Evolutionary conservation across 164 flowering plant species (phyloP).

Genomic region (Annona cherimola): DNA sequence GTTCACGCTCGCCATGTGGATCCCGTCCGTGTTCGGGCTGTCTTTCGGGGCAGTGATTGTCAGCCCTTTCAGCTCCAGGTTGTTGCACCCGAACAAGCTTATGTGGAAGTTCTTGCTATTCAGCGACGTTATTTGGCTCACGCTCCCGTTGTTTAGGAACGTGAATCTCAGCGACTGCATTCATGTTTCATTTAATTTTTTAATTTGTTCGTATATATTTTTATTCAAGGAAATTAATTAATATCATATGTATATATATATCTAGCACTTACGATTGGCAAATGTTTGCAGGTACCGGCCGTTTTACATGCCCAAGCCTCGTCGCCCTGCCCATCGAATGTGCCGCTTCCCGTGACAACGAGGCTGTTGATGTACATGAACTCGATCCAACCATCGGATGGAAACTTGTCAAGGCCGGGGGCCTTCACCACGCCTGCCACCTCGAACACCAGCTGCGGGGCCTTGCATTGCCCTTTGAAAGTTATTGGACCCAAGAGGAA

Average conservation of each 20-base stretch:
- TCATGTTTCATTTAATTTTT: background rate
- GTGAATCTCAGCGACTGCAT: constrained; percentile 29
- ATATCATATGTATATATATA: no score
- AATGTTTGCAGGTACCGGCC: constrained; percentile 12
- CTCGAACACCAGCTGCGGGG: constrained; percentile 5
- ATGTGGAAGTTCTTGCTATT: constrained; percentile 39
- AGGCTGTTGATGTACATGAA: constrained; percentile 27
- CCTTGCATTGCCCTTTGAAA: constrained; percentile 32
- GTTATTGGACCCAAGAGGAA: constrained; percentile 14
- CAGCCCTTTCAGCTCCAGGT: constrained; percentile 13
- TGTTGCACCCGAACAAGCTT: constrained; percentile 19
- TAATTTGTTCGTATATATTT: no score
- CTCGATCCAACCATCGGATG: constrained; percentile 27
- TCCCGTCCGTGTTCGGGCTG: constrained; percentile 26
- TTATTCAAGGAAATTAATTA: no score
- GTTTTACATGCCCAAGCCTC: constrained; percentile 28
- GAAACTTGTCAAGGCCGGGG: constrained; percentile 1
- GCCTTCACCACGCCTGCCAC: constrained; percentile 26
- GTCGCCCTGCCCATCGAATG: constrained; percentile 33
- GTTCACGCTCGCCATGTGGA: constrained; percentile 16
- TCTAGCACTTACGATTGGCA: constrained; percentile 28
- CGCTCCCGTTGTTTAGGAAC: constrained; percentile 17
- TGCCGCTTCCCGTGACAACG: constrained; percentile 30
- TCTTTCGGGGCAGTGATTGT: constrained; percentile 17
- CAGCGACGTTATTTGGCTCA: constrained; percentile 18